phyloP scores from a whole-genome alignment of 1,139 yeast genomes.

The Sugiyamaella pinicola region DNA sequence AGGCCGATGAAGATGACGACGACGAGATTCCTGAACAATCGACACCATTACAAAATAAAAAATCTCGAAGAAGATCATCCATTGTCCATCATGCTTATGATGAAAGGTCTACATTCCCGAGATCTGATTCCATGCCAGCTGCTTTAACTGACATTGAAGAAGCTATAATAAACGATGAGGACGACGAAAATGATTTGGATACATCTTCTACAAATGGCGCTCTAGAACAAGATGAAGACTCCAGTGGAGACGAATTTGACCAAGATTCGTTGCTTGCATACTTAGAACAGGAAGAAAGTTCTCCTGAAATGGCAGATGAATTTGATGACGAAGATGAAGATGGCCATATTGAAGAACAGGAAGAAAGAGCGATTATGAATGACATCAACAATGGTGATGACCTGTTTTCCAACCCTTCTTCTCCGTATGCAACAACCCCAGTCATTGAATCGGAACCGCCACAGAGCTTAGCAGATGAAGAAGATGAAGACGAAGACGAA shows the following conservation, averaged over 20 bases:
- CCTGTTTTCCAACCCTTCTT: slow-evolving; percentile 30
- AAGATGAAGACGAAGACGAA: slow-evolving; percentile 42
- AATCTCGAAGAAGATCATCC: slow-evolving; percentile 25
- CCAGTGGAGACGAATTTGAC: slow-evolving; percentile 30
- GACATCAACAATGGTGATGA: slow-evolving; percentile 37
- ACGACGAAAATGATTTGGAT: slow-evolving; percentile 21
- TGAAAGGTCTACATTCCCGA: slow-evolving; percentile 28
- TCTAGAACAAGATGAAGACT: slow-evolving; percentile 30
- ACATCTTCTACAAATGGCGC: slow-evolving; percentile 17
- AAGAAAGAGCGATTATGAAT: slow-evolving; percentile 43
- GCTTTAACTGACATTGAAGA: slow-evolving; percentile 15
- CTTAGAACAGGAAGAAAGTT: slow-evolving; percentile 33
- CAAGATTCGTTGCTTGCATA: slow-evolving; percentile 34
- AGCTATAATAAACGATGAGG: slow-evolving; percentile 19
- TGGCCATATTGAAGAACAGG: slow-evolving; percentile 40
- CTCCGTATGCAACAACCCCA: slow-evolving; percentile 27
- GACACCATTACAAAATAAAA: slow-evolving; percentile 7
- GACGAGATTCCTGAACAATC: slow-evolving; percentile 11
- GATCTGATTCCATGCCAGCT: slow-evolving; percentile 19
- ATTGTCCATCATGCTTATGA: slow-evolving; percentile 30
- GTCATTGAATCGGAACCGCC: slow-evolving; percentile 38
- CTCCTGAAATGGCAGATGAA: slow-evolving; percentile 41
- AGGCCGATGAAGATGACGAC: slow-evolving; percentile 24
- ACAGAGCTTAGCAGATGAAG: not conserved
- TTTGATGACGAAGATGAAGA: slow-evolving; percentile 36